Conservation (phyloP, 75 land plant genomes). For the Gnetum montanum region DNA sequence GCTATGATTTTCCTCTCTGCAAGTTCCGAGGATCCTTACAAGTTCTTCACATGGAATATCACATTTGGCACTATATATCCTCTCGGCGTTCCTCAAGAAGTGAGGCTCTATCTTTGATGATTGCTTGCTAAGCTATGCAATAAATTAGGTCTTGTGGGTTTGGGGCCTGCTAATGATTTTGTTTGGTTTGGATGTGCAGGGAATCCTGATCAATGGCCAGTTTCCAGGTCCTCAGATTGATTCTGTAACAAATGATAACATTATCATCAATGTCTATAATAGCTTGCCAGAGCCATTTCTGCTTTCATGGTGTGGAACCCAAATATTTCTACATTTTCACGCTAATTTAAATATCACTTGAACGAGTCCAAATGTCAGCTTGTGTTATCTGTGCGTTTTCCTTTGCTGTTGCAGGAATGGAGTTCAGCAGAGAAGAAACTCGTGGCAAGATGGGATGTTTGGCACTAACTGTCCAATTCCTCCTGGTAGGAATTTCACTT, state of each 20-base stretch:
- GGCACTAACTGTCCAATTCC: slow-evolving; percentile 71
- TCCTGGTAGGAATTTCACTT: slow-evolving; percentile 55
- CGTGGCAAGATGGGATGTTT: slow-evolving; percentile 54
- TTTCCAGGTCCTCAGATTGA: slow-evolving; percentile 71
- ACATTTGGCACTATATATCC: slow-evolving; percentile 27
- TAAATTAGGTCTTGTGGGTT: no score
- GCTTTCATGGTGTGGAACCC: slow-evolving; percentile 48
- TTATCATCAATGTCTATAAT: slow-evolving; percentile 48
- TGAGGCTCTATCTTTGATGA: background rate
- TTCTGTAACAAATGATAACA: slow-evolving; percentile 40
- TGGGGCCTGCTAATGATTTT: background rate
- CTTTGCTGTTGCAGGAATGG: slow-evolving; percentile 47
- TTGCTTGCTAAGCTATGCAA: no score
- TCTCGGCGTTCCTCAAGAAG: slow-evolving; percentile 41
- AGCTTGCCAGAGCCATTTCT: slow-evolving; percentile 49
- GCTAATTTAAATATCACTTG: no score
- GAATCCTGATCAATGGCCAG: slow-evolving; percentile 51
- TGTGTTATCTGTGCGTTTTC: no score
- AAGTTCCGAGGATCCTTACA: slow-evolving; percentile 41
- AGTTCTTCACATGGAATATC: slow-evolving; percentile 37
- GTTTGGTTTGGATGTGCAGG: slow-evolving; percentile 32
- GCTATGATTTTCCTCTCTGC: no score
- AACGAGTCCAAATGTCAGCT: no score
- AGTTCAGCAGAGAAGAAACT: slow-evolving; percentile 46
- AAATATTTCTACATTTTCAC: background rate